Conservation (phyloP, 352 stramenopile species). For the Sclerospora graminicola region DNA sequence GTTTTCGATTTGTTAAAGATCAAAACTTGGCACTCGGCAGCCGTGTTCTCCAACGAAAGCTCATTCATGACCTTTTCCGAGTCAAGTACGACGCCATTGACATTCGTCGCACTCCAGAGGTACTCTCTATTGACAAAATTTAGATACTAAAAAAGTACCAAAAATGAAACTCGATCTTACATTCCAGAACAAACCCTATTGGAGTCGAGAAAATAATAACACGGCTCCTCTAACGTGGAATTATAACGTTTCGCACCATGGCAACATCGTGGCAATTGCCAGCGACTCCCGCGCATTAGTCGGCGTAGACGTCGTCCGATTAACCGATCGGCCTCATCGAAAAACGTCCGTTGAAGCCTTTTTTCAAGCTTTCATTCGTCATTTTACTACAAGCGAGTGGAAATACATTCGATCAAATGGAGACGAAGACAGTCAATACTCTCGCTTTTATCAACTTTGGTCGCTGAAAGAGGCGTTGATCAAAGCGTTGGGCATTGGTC, state of each 20-base stretch:
- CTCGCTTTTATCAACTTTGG: constrained; percentile 57
- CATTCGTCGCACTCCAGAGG: constrained; percentile 50
- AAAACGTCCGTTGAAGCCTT: constrained; percentile 27
- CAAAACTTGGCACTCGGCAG: constrained; percentile 53
- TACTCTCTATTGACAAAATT: constrained; percentile 3
- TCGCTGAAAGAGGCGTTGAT: constrained; percentile 74
- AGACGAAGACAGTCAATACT: constrained; percentile 21
- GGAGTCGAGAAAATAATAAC: constrained; percentile 11
- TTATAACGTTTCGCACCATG: constrained; percentile 77
- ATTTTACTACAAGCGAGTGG: constrained; percentile 62
- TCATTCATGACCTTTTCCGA: constrained; percentile 32
- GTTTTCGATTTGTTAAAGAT: constrained; percentile 63
- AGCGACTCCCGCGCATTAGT: constrained; percentile 30
- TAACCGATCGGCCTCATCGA: constrained; percentile 34
- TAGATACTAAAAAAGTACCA: not conserved
- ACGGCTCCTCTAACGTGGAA: constrained; percentile 35
- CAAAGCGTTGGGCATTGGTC: constrained; percentile 57
- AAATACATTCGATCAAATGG: constrained; percentile 26
- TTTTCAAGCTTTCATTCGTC: constrained; percentile 42
- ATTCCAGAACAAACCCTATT: constrained; percentile 55
- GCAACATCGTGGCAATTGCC: constrained; percentile 53
- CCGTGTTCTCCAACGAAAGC: constrained; percentile 43
- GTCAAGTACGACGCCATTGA: constrained; percentile 25
- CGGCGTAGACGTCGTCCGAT: constrained; percentile 59
- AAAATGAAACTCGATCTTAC: not conserved